Evolutionary conservation across 2,329 filamentous ascomycete species (phyloP), one percentile per base, ranked within the genome.

Genomic region (Alternaria ethzedia): DNA sequence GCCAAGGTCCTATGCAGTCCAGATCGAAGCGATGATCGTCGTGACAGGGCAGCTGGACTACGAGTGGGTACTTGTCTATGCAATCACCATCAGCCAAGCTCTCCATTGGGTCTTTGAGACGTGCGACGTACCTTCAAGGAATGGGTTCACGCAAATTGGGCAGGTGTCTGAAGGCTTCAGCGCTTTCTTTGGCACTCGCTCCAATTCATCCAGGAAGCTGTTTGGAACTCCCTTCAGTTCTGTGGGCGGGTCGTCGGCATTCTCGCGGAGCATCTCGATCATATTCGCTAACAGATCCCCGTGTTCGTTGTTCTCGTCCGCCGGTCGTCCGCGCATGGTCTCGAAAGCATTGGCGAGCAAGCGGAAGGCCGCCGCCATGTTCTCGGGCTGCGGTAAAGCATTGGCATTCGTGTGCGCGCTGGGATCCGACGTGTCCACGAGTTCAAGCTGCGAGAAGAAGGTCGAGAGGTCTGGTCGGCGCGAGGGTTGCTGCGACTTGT

Each of bases 1-100:
- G 77, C 88, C 88, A 90, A 0, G 88, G 88, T 61, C 84, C 79
- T 64, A 90, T 87, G 76, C 88, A 90, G 70, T 90, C 88, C 25
- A 90, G 76, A 78, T 90, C 88, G 76, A 90, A 90, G 20, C 87
- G 71, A 74, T 90, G 88, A 41, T 85, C 85, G 15, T 85, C 81
- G 74, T 90, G 87, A 68, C 88, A 90, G 10, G 88, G 87, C 30
- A 90, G 75, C 26, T 84, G 83, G 49, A 90, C 88, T 36, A 90
- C 86, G 17, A 90, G 84, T n/a, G 88, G 88, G 69, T 89, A 88
- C 47, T 84, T 68, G 67, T 89, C 82, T 83, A 61, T 60, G 46
- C 56, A 62, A 15, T 46, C 6, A 46, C 52, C 57, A 59, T 77
- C 44, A 77, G 75, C 67, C 54, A 65, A 60, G 47, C 25, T 13